These are phyloP conservation scores for Emergomyces pasteurianus DNA, from an alignment of 2,329 filamentous ascomycete species.

Conservation along the genomic window DNA sequence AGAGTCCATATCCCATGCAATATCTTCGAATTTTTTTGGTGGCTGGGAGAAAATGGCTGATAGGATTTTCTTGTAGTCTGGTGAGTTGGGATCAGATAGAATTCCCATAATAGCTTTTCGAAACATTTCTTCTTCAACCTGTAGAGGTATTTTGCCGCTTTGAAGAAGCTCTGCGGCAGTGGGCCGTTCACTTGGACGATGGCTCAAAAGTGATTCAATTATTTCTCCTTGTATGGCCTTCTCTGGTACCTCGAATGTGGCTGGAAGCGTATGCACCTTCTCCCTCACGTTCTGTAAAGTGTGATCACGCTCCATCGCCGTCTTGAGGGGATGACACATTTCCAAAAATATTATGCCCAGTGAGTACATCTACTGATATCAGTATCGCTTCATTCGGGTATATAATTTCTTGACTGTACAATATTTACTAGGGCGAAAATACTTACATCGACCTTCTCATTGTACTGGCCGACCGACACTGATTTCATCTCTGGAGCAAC, in stretches of 20 bases:
- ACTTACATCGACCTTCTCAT: constrained; percentile 78
- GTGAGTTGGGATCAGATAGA: constrained; percentile 63
- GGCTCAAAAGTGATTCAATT: constrained; percentile 65
- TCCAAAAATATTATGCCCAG: constrained; percentile 97
- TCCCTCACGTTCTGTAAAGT: constrained; percentile 59
- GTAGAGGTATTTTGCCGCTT: constrained; percentile 75
- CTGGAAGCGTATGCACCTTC: constrained; percentile 55
- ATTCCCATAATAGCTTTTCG: constrained; percentile 69
- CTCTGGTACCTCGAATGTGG: constrained; percentile 59
- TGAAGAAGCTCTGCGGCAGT: constrained; percentile 71
- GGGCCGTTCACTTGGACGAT: constrained; percentile 71
- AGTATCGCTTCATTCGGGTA: constrained; percentile 1
- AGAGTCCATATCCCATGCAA: constrained; percentile 60
- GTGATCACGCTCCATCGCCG: constrained; percentile 51
- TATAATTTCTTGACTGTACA: background rate
- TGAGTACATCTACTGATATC: constrained; percentile 64
- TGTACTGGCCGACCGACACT: constrained; percentile 63
- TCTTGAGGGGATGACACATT: constrained; percentile 62
- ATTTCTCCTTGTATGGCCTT: constrained; percentile 61
- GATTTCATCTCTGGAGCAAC: constrained; percentile 85
- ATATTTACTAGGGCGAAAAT: background rate
- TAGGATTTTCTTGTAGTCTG: constrained; percentile 82
- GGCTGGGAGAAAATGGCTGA: constrained; percentile 69
- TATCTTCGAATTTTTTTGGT: constrained; percentile 68
- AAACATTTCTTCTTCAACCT: constrained; percentile 87